Conservation (phyloP, 2,329 filamentous ascomycete species). For the Aspergillus tanneri region DNA sequence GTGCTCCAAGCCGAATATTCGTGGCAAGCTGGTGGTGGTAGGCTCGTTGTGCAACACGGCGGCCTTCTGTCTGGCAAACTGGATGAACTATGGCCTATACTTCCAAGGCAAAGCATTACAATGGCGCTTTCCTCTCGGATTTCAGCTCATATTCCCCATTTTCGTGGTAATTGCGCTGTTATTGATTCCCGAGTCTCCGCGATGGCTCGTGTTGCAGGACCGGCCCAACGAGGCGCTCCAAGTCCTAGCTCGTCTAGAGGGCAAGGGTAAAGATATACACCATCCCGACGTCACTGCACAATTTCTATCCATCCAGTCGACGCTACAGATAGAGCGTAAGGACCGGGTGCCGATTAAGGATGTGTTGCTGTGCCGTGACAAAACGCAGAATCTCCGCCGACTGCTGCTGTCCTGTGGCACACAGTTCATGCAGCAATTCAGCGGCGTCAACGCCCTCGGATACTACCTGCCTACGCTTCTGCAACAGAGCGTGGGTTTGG, state of each 20-base stretch:
- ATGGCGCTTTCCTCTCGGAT: conserved; percentile 44
- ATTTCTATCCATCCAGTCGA: conserved; percentile 6
- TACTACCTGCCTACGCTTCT: conserved; percentile 18
- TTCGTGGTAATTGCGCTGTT: conserved; percentile 34
- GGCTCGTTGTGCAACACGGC: conserved; percentile 6
- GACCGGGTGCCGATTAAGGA: conserved; percentile 27
- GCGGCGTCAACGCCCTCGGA: conserved; percentile 24
- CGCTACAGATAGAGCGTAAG: conserved; percentile 42
- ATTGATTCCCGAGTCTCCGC: conserved; percentile 40
- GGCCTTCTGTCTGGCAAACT: conserved; percentile 19
- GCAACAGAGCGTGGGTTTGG: conserved; percentile 14
- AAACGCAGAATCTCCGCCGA: conserved; percentile 44
- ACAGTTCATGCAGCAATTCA: conserved; percentile 49
- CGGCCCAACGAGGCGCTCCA: conserved; percentile 15
- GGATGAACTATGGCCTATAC: conserved; percentile 14
- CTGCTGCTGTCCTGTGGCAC: conserved; percentile 45
- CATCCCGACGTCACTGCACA: conserved; percentile 26
- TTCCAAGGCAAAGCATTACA: conserved; percentile 20
- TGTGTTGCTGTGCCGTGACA: conserved; percentile 38
- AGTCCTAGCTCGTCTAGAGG: conserved; percentile 2
- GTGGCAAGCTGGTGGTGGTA: conserved; percentile 37
- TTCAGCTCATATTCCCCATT: conserved; percentile 48
- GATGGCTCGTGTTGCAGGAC: conserved; percentile 28
- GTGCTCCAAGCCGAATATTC: conserved; percentile 41
- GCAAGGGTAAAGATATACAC: conserved; percentile 20